Percentiles rank a stretch among this genome's conserved stretches.
These are phyloP conservation scores for Triticum monococcum DNA, from an alignment of 176 grass and related monocot species.

Conservation along the genomic window DNA sequence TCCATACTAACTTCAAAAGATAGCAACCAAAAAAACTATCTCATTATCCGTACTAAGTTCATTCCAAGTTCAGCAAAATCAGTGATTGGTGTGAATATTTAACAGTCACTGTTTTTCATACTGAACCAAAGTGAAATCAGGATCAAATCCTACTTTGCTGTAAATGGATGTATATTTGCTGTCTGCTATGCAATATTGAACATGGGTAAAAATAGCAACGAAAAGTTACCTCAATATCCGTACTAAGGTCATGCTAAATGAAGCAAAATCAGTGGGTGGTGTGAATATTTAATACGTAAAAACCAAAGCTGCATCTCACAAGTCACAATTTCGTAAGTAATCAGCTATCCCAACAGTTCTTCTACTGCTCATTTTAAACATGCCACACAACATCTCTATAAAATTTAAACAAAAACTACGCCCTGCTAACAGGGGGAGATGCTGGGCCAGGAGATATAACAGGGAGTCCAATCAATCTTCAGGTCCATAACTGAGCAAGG, in stretches of 20 bases:
- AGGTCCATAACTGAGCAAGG: neutral
- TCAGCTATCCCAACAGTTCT: neutral
- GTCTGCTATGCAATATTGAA: neutral
- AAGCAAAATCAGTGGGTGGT: neutral
- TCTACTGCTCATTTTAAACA: neutral
- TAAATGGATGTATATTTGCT: neutral
- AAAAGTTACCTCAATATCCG: neutral
- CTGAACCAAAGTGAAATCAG: neutral
- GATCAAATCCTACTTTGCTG: neutral
- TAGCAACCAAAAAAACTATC: neutral
- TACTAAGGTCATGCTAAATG: neutral
- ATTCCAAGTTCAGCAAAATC: neutral
- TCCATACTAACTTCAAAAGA: neutral
- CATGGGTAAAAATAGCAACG: neutral
- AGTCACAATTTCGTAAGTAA: neutral
- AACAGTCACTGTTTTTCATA: neutral
- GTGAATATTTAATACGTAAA: neutral
- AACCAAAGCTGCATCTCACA: neutral
- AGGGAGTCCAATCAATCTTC: neutral
- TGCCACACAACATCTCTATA: neutral
- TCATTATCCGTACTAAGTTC: neutral
- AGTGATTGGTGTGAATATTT: neutral
- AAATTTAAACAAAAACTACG: too few relatives aligned
- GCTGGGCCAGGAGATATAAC: neutral
- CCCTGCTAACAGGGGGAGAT: neutral